These are phyloP conservation scores for Xylaria scruposa DNA, from an alignment of 495 filamentous ascomycete genomes.

Conservation along the genomic window DNA sequence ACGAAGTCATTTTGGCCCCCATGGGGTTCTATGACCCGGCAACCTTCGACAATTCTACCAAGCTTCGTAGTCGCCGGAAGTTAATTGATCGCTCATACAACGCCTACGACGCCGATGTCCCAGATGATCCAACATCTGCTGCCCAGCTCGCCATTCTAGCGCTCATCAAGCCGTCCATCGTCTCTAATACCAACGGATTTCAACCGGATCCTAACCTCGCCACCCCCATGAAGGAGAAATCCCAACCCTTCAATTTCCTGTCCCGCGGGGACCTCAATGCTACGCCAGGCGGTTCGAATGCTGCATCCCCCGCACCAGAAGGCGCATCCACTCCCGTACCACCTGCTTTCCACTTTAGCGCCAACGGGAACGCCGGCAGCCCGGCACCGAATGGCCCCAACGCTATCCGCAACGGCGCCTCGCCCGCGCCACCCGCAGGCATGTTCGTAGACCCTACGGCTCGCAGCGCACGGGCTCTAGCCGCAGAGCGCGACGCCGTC, in stretches of 20 bases:
- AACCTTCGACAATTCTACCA: slow-evolving; percentile 80
- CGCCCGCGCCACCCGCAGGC: slow-evolving; percentile 50
- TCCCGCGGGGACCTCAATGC: slow-evolving; percentile 60
- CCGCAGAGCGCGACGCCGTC: slow-evolving; percentile 77
- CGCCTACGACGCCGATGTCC: slow-evolving; percentile 82
- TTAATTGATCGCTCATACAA: slow-evolving; percentile 87
- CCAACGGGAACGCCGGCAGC: slow-evolving; percentile 51
- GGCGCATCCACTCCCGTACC: slow-evolving; percentile 71
- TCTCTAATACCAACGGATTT: slow-evolving; percentile 47
- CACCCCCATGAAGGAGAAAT: slow-evolving; percentile 61
- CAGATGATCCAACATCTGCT: slow-evolving; percentile 85
- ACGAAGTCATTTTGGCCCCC: slow-evolving; percentile 88
- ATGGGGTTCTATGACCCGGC: slow-evolving; percentile 88
- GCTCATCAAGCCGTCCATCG: slow-evolving; percentile 67
- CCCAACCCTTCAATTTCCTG: slow-evolving; percentile 62
- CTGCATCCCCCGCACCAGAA: slow-evolving; percentile 86
- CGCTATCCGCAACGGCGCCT: slow-evolving; percentile 53
- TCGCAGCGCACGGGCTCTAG: slow-evolving; percentile 57
- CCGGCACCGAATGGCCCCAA: slow-evolving; percentile 54
- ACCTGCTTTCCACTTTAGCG: slow-evolving; percentile 55
- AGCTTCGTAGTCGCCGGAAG: slow-evolving; percentile 77
- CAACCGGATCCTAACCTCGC: slow-evolving; percentile 46
- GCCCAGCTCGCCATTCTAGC: slow-evolving; percentile 82
- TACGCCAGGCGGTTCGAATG: slow-evolving; percentile 83
- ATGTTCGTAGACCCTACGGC: slow-evolving; percentile 47